Conservation (phyloP, 805 yeast genomes). For the Wickerhamiella dianesei region DNA sequence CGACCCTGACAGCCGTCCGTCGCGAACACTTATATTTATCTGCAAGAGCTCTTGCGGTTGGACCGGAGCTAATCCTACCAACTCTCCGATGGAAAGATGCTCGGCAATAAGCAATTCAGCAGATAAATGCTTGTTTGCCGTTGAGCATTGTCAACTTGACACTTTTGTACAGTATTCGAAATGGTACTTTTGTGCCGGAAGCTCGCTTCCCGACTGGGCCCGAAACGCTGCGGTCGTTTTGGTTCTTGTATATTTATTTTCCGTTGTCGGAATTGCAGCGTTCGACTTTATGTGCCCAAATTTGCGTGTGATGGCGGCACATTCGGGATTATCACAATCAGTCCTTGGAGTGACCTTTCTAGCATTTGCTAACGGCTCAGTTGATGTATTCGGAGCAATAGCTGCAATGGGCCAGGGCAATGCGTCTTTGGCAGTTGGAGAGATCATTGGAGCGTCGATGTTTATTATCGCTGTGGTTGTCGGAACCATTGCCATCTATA, state of each 20-base stretch:
- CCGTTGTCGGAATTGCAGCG: constrained; percentile 63
- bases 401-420: constrained; percentile 65
- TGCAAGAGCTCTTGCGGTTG: too few species aligned
- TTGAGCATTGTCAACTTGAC: constrained; percentile 1
- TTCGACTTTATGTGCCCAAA: constrained; percentile 75
- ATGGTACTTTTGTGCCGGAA: neutral
- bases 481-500: constrained; percentile 60
- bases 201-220: neutral
- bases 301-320: constrained; percentile 47
- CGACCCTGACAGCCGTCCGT: too few species aligned
- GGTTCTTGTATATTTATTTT: constrained; percentile 35
- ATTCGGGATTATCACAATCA: constrained; percentile 54
- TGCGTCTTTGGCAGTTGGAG: constrained; percentile 73
- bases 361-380: constrained; percentile 87
- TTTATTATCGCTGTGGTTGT: constrained; percentile 68
- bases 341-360: constrained; percentile 75
- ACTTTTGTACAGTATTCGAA: neutral
- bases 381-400: constrained; percentile 76
- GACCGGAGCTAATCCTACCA: too few species aligned
- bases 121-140: neutral
- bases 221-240: neutral
- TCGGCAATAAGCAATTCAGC: neutral
- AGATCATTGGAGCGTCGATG: constrained; percentile 78
- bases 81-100: neutral
- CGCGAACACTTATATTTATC: too few species aligned